These are phyloP conservation scores for Solanum hybrid DNA, from an alignment of 305 asterid genomes.

Conservation along the genomic window DNA sequence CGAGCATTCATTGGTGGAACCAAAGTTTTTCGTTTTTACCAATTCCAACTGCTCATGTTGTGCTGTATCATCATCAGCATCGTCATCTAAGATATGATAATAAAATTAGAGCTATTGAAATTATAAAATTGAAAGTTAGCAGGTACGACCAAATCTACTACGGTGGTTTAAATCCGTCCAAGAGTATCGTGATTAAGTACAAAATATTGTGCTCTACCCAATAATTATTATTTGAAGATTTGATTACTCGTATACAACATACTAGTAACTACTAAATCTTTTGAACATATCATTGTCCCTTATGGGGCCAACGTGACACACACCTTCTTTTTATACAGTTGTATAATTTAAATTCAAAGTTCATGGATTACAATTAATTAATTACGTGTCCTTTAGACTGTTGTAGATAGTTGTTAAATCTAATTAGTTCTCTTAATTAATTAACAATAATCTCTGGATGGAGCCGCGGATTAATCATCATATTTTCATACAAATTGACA, in stretches of 20 bases:
- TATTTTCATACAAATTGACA: neutral
- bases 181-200: neutral
- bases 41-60: too few species aligned
- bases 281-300: neutral
- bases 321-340: neutral
- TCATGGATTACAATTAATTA: neutral
- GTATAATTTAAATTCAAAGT: neutral
- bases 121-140: neutral
- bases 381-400: neutral
- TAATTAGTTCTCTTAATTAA: neutral
- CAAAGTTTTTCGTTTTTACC: too few species aligned
- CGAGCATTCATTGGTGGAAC: neutral
- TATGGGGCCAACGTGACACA: constrained; percentile 2
- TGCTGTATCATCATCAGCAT: too few species aligned
- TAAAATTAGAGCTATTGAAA: too few species aligned
- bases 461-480: neutral
- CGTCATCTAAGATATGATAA: neutral
- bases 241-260: neutral
- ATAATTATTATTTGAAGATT: neutral
- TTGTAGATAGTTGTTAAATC: neutral
- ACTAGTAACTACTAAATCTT: neutral
- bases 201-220: neutral
- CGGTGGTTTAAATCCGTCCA: neutral
- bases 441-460: neutral
- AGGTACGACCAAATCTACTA: neutral